phyloP scores from a whole-genome alignment of 352 stramenopile genomes.

The Achlya hypogyna region DNA sequence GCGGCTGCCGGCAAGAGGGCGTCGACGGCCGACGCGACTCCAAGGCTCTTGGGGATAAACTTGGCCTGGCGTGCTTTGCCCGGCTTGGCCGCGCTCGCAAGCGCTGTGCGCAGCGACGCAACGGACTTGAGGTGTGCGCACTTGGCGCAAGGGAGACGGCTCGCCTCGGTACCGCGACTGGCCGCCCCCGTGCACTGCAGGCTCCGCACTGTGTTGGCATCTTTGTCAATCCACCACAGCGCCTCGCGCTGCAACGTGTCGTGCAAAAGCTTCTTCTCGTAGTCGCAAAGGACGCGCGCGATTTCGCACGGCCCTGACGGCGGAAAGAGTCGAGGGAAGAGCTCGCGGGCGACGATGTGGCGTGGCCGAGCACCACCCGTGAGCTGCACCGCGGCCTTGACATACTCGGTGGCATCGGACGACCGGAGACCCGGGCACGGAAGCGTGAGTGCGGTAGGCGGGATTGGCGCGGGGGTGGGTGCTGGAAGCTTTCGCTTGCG shows the following conservation, averaged over 20 bases:
- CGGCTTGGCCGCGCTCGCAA: constrained; percentile 3
- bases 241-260: constrained; percentile 63
- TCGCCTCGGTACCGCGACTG: constrained; percentile 21
- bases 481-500: background rate
- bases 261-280: constrained; percentile 49
- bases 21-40: background rate
- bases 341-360: constrained; percentile 54
- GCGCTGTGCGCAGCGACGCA: constrained; percentile 32
- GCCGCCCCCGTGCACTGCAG: constrained; percentile 52
- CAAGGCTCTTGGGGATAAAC: constrained; percentile 4
- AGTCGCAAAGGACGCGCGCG: background rate
- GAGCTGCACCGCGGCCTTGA: constrained; percentile 43
- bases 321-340: constrained; percentile 55
- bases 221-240: constrained; percentile 74
- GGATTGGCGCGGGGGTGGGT: background rate
- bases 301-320: constrained; percentile 20
- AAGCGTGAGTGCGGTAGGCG: constrained; percentile 18
- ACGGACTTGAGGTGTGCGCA: constrained; percentile 49
- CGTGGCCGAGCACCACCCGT: constrained; percentile 53
- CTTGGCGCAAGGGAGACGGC: constrained; percentile 33
- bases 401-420: constrained; percentile 42
- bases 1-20: too few species aligned
- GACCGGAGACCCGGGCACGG: constrained; percentile 62
- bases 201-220: constrained; percentile 56
- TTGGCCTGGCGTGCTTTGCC: background rate